These are phyloP conservation scores for Luffa acutangula DNA, from an alignment of 306 rosid genomes.

Conservation along the genomic window DNA sequence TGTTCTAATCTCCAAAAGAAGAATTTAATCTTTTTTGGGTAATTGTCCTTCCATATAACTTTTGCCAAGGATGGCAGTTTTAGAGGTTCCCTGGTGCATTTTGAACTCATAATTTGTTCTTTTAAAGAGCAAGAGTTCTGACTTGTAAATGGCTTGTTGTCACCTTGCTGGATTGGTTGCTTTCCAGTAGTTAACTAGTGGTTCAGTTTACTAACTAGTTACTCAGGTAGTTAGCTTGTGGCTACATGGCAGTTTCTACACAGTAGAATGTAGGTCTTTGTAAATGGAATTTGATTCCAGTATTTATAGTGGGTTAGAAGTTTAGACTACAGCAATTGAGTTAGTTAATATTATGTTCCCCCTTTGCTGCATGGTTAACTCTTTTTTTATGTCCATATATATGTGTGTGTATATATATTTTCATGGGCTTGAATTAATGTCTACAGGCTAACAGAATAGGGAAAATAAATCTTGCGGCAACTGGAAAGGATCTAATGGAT, in stretches of 20 bases:
- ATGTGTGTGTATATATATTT: not conserved
- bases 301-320: not conserved
- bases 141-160: not conserved
- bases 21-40: too few relatives aligned
- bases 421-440: not conserved
- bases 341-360: not conserved
- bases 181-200: not conserved
- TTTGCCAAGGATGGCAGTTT: not conserved
- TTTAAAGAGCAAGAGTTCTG: not conserved
- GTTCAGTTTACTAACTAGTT: not conserved
- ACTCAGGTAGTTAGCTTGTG: not conserved
- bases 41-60: too few relatives aligned
- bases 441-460: conserved; percentile 90
- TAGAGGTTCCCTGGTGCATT: not conserved
- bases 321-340: not conserved
- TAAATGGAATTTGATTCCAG: not conserved
- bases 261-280: not conserved
- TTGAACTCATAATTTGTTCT: not conserved
- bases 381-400: not conserved
- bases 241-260: not conserved
- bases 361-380: not conserved
- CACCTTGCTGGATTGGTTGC: not conserved
- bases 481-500: conserved; percentile 96
- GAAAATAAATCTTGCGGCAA: conserved; percentile 92
- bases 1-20: too few relatives aligned